phyloP scores from a whole-genome alignment of 148 eudicot species.

The Fallopia convolvulus region DNA sequence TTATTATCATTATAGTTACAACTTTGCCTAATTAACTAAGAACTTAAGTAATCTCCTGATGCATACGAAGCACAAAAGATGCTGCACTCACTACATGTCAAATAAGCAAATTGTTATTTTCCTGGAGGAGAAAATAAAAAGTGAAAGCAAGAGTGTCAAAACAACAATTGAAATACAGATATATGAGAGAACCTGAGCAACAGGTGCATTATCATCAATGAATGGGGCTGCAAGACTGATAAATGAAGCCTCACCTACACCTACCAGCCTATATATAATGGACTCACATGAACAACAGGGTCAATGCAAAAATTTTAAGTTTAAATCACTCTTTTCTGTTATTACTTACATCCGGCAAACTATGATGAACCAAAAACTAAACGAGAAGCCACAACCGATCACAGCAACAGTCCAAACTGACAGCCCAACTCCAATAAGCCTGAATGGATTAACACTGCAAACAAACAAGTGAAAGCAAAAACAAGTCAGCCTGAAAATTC shows the following conservation, averaged over 20 bases:
- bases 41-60: not conserved
- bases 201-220: constrained; percentile 93
- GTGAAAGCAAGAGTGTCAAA: not conserved
- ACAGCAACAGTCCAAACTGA: constrained; percentile 79
- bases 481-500: not conserved
- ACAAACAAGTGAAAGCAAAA: constrained; percentile 18
- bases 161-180: not conserved
- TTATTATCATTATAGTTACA: too few species aligned
- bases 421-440: constrained; percentile 88
- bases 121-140: not conserved
- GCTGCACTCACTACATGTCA: not conserved
- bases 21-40: not conserved
- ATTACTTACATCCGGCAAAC: constrained; percentile 67
- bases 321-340: not conserved
- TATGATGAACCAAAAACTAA: constrained; percentile 69
- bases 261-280: constrained; percentile 57
- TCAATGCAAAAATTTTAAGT: not conserved
- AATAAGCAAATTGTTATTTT: not conserved
- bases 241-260: constrained; percentile 96
- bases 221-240: constrained; percentile 95
- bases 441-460: constrained; percentile 82
- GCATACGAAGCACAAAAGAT: not conserved
- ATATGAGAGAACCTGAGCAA: constrained; percentile 42
- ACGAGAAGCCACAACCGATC: constrained; percentile 71
- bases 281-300: constrained; percentile 3